Percentiles rank a stretch among this genome's conserved stretches.
Conservation (phyloP, 306 rosid genomes). For the Rubus parviflorus region DNA sequence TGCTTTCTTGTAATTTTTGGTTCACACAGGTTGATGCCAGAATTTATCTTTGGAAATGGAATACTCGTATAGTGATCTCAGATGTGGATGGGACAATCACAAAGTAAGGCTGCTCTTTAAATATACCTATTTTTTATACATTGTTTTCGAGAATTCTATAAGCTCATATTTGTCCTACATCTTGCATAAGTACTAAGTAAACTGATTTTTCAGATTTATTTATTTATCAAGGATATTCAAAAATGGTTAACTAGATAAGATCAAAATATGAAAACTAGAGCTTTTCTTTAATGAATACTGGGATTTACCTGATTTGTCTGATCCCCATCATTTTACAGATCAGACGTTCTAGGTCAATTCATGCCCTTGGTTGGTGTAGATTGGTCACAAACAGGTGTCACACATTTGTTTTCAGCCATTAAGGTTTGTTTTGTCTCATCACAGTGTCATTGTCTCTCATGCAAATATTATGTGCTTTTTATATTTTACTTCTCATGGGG, state of each 20-base stretch:
- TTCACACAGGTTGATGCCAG: conserved; percentile 76
- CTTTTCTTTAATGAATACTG: background rate
- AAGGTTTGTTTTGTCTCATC: conserved; percentile 56
- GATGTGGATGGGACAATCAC: conserved; percentile 99
- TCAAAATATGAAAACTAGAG: background rate
- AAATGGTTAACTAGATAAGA: background rate
- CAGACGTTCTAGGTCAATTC: conserved; percentile 99
- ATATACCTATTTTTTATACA: background rate
- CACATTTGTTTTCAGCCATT: conserved; percentile 93
- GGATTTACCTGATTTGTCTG: conserved; percentile 12
- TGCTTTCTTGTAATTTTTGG: conserved; percentile 21
- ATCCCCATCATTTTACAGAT: conserved; percentile 48
- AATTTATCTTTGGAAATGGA: conserved; percentile 94
- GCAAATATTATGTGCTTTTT: background rate
- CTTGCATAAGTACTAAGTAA: background rate
- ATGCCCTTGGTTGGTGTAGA: conserved; percentile 99
- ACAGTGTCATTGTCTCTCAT: background rate
- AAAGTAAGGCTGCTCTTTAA: conserved; percentile 44
- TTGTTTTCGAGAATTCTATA: background rate
- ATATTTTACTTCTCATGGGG: background rate
- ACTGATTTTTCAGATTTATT: background rate
- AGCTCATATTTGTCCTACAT: background rate
- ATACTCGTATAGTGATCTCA: conserved; percentile 80
- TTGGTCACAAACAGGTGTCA: conserved; percentile 98
- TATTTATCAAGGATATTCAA: background rate